These are phyloP conservation scores for Penicillium sp. DNA, from an alignment of 2,329 filamentous ascomycete species.

Conservation along the genomic window DNA sequence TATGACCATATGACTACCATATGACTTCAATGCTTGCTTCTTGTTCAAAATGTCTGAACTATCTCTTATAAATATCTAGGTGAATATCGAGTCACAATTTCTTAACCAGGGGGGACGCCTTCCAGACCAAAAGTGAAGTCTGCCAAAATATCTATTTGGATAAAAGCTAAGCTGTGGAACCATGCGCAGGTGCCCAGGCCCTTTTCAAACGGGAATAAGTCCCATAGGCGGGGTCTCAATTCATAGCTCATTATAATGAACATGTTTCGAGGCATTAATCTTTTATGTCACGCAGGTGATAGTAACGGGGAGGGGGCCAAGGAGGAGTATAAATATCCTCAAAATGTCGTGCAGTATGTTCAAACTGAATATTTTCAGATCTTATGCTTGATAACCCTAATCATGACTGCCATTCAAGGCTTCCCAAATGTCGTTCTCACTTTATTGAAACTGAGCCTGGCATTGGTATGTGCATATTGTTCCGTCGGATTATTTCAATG, in stretches of 20 bases:
- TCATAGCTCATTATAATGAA: not conserved
- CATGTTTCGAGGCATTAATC: not conserved
- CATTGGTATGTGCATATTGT: not conserved
- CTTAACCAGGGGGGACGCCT: too few species aligned
- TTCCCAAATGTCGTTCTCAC: not conserved
- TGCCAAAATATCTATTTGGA: not conserved
- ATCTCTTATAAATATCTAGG: not conserved
- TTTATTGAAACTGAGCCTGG: not conserved
- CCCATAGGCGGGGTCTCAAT: not conserved
- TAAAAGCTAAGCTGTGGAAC: not conserved
- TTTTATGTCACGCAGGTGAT: not conserved
- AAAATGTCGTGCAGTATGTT: not conserved
- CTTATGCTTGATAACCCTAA: not conserved
- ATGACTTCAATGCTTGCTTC: not conserved
- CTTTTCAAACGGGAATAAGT: not conserved
- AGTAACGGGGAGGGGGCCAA: not conserved
- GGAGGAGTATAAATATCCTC: constrained; percentile 4
- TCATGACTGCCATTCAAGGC: not conserved
- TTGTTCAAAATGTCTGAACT: not conserved
- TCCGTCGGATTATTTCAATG: not conserved
- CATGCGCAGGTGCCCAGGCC: not conserved
- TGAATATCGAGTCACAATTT: not conserved
- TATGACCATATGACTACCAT: not conserved
- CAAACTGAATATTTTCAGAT: not conserved
- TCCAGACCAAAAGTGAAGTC: not conserved